Conservation (phyloP, 1,284 basidiomycete genomes). For the Cryptococcus sp. region DNA sequence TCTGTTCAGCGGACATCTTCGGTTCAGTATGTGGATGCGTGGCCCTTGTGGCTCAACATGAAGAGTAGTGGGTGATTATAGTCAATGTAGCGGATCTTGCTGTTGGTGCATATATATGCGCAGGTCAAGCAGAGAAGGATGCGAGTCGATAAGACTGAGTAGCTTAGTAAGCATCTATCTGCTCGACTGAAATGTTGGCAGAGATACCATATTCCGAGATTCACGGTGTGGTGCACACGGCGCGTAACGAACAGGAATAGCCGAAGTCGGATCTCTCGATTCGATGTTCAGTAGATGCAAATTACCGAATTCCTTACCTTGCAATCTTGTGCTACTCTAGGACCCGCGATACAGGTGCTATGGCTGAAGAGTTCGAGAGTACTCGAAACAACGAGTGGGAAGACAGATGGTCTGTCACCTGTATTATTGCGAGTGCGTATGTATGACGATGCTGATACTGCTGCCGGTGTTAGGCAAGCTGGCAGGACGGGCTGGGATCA, state of each 20-base stretch:
- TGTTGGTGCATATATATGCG: not conserved
- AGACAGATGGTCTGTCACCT: slow-evolving; percentile 9
- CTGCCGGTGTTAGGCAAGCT: slow-evolving; percentile 56
- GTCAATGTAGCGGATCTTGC: too few relatives aligned
- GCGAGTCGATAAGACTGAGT: too few relatives aligned
- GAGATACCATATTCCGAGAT: too few relatives aligned
- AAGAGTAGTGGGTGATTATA: too few relatives aligned
- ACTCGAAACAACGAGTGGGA: slow-evolving; percentile 9
- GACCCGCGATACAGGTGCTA: not conserved
- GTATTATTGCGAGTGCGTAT: not conserved
- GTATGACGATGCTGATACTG: not conserved
- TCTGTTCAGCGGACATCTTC: not conserved
- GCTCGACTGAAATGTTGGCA: too few relatives aligned
- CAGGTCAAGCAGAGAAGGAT: not conserved
- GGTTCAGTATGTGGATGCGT: not conserved
- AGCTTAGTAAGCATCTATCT: too few relatives aligned
- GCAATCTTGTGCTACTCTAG: not conserved
- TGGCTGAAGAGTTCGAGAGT: not conserved
- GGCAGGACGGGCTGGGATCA: slow-evolving; percentile 68
- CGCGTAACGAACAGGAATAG: too few relatives aligned
- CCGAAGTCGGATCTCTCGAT: too few relatives aligned
- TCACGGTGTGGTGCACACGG: too few relatives aligned
- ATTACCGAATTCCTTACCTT: too few relatives aligned
- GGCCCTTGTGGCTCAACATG: too few relatives aligned
- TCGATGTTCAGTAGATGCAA: too few relatives aligned